A percentile compares a stretch with the other conserved stretches of the same genome.
Conservation (phyloP, 2,329 filamentous ascomycete species). For the Pyrenochaeta sp. region DNA sequence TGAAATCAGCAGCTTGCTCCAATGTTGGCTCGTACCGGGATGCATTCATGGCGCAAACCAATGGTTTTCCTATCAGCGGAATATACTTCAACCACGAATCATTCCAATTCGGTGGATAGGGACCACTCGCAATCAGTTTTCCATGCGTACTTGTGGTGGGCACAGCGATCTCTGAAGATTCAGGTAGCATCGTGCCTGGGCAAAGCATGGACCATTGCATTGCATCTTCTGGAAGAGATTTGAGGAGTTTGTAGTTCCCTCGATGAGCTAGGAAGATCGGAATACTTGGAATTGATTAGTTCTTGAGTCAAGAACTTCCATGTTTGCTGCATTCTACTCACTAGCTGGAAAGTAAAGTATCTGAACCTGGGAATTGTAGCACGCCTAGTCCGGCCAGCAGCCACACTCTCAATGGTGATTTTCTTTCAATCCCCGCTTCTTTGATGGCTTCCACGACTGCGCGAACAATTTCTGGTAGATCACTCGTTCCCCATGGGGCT, state of each 20-base stretch:
- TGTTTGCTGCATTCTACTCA: slow-evolving; percentile 41
- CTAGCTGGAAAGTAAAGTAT: slow-evolving; percentile 36
- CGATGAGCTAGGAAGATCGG: slow-evolving; percentile 48
- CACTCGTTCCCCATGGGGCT: slow-evolving; percentile 47
- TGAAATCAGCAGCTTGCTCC: slow-evolving; percentile 54
- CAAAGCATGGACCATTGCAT: slow-evolving; percentile 48
- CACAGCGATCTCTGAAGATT: slow-evolving; percentile 37
- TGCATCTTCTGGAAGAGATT: slow-evolving; percentile 27
- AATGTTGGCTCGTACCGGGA: slow-evolving; percentile 47
- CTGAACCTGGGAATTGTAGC: slow-evolving; percentile 46
- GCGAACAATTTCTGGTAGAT: slow-evolving; percentile 47
- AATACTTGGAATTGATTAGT: slow-evolving; percentile 31
- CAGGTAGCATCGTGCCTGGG: slow-evolving; percentile 42
- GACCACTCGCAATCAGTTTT: slow-evolving; percentile 38
- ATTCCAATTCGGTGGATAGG: slow-evolving; percentile 44
- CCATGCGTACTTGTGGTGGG: slow-evolving; percentile 30
- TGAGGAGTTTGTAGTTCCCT: slow-evolving; percentile 39
- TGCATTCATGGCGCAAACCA: slow-evolving; percentile 38
- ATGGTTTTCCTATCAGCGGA: slow-evolving; percentile 41
- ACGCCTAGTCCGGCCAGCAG: slow-evolving; percentile 47
- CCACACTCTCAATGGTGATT: slow-evolving; percentile 49
- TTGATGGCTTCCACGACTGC: slow-evolving; percentile 44
- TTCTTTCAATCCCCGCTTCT: slow-evolving; percentile 43
- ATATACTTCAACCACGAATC: slow-evolving; percentile 41
- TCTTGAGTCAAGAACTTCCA: background rate